Conservation (phyloP, 441 rosid genomes). For the Mallotus japonicus region DNA sequence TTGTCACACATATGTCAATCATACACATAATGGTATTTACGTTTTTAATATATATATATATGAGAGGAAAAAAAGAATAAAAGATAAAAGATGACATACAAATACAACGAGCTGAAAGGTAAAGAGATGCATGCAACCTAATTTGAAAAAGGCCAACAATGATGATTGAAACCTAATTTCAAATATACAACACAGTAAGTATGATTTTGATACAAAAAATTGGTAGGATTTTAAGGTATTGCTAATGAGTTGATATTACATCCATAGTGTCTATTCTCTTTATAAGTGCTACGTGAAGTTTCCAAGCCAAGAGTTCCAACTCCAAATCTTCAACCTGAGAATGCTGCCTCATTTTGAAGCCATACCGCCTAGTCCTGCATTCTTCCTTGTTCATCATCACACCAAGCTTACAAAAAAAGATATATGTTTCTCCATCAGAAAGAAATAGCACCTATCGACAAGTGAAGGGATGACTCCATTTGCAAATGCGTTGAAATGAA, state of each 20-base stretch:
- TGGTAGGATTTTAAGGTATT: neutral
- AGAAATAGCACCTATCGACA: neutral
- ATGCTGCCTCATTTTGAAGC: neutral
- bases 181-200: too few species aligned
- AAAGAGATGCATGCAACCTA: too few species aligned
- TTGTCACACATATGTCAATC: too few species aligned
- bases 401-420: neutral
- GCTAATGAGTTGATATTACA: neutral
- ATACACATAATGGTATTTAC: too few species aligned
- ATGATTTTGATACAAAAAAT: neutral
- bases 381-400: neutral
- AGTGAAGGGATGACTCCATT: neutral
- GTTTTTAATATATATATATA: too few species aligned
- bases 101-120: too few species aligned
- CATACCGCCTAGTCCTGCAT: neutral
- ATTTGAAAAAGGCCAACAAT: too few species aligned
- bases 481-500: neutral
- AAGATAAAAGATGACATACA: too few species aligned
- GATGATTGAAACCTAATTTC: too few species aligned
- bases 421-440: neutral
- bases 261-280: neutral
- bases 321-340: neutral
- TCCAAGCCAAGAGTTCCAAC: neutral
- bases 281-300: neutral
- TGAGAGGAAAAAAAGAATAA: too few species aligned